Conservation (phyloP, 208 protist genomes). For the Trichomonas tenax region DNA sequence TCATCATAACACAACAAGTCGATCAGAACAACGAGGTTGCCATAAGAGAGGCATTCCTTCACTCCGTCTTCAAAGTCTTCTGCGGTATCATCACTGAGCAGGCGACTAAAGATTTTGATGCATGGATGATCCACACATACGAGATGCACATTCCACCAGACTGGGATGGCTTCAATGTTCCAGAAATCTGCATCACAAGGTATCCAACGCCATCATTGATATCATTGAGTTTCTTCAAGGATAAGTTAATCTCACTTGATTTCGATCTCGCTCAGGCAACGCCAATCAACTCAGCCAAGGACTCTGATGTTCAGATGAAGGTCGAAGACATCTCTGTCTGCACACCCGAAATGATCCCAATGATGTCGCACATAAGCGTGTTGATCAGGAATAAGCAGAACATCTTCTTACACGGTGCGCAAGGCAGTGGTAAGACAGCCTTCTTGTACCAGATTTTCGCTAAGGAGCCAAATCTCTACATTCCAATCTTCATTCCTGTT, state of each 20-base stretch:
- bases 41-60: not conserved
- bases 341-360: not conserved
- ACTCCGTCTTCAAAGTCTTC: not conserved
- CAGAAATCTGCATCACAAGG: not conserved
- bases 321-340: not conserved
- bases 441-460: not conserved
- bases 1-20: not conserved
- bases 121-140: not conserved
- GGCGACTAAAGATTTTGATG: not conserved
- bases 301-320: not conserved
- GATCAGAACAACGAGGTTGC: not conserved
- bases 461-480: too few relatives aligned
- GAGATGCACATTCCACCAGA: not conserved
- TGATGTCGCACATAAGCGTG: not conserved
- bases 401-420: not conserved
- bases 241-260: not conserved
- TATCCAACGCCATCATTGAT: not conserved
- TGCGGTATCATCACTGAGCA: not conserved
- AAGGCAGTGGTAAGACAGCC: not conserved
- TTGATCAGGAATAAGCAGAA: not conserved
- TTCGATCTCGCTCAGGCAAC: not conserved
- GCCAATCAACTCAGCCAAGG: not conserved
- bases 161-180: not conserved
- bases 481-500: not conserved
- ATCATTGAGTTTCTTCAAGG: not conserved